Percentiles rank a stretch among this genome's conserved stretches.
Conservation (phyloP, 805 yeast genomes). For the Ogataea wickerhamii region DNA sequence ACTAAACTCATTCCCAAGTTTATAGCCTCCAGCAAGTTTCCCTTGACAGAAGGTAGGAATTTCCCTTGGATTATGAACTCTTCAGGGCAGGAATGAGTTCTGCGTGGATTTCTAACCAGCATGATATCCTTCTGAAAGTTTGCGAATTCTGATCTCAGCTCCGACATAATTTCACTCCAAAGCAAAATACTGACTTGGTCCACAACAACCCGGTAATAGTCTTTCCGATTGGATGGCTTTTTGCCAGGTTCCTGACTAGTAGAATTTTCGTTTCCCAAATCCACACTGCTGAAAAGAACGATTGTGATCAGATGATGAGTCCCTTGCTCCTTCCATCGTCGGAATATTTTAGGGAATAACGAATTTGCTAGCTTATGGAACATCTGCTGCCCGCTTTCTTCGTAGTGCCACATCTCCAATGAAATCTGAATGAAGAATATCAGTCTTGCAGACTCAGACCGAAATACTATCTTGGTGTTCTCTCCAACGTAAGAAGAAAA, state of each 20-base stretch:
- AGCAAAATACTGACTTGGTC: slow-evolving; percentile 86
- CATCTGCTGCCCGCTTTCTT: slow-evolving; percentile 91
- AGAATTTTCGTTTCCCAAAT: slow-evolving; percentile 36
- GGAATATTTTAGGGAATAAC: slow-evolving; percentile 85
- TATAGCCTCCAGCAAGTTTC: slow-evolving; percentile 83
- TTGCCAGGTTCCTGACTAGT: slow-evolving; percentile 65
- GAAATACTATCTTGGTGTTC: slow-evolving; percentile 73
- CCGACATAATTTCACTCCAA: slow-evolving; percentile 92
- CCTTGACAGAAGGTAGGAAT: slow-evolving; percentile 82
- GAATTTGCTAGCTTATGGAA: slow-evolving; percentile 90
- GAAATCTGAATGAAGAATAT: slow-evolving; percentile 85
- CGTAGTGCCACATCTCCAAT: slow-evolving; percentile 97
- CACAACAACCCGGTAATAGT: slow-evolving; percentile 89
- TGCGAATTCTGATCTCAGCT: slow-evolving; percentile 78
- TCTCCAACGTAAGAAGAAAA: slow-evolving; percentile 75
- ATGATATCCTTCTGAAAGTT: slow-evolving; percentile 73
- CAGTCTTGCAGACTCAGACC: slow-evolving; percentile 87
- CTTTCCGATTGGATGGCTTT: slow-evolving; percentile 59
- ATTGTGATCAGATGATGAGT: slow-evolving; percentile 91
- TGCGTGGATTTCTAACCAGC: slow-evolving; percentile 36
- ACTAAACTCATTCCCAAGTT: slow-evolving; percentile 77
- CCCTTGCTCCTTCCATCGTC: slow-evolving; percentile 79
- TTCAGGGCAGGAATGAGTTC: slow-evolving; percentile 32
- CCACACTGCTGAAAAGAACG: slow-evolving; percentile 81
- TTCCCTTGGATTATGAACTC: slow-evolving; percentile 51